These are phyloP conservation scores for Sclerotinia nivalis DNA, from an alignment of 2,329 filamentous ascomycete genomes.

Conservation along the genomic window DNA sequence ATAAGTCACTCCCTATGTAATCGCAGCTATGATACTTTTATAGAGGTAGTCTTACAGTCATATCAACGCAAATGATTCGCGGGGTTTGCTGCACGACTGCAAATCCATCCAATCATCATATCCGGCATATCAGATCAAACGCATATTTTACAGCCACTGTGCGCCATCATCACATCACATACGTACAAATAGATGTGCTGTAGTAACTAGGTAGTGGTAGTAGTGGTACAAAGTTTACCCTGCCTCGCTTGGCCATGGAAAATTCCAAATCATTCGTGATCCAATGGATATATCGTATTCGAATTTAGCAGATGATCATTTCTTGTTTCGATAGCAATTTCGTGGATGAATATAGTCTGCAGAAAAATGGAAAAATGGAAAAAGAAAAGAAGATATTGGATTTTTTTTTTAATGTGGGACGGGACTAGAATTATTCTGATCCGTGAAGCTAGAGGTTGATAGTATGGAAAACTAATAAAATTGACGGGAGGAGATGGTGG, in stretches of 20 bases:
- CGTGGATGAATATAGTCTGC: background rate
- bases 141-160: slow-evolving; percentile 1
- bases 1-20: background rate
- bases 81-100: background rate
- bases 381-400: background rate
- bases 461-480: background rate
- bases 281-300: background rate
- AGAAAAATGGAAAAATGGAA: background rate
- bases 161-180: too few relatives aligned
- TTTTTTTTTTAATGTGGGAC: too few relatives aligned
- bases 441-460: background rate
- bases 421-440: background rate
- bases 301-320: background rate
- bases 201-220: too few relatives aligned
- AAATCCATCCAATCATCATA: background rate
- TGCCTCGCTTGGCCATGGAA: slow-evolving; percentile 3
- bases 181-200: background rate
- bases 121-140: background rate
- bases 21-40: background rate
- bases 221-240: background rate
- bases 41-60: background rate
- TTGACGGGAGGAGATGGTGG: background rate
- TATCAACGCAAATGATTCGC: slow-evolving; percentile 9
- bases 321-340: background rate
- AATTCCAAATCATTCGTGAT: background rate